Evolutionary conservation across 2,329 filamentous ascomycete genomes (phyloP).

Genomic region (Neofusicoccum kwambonambiense): DNA sequence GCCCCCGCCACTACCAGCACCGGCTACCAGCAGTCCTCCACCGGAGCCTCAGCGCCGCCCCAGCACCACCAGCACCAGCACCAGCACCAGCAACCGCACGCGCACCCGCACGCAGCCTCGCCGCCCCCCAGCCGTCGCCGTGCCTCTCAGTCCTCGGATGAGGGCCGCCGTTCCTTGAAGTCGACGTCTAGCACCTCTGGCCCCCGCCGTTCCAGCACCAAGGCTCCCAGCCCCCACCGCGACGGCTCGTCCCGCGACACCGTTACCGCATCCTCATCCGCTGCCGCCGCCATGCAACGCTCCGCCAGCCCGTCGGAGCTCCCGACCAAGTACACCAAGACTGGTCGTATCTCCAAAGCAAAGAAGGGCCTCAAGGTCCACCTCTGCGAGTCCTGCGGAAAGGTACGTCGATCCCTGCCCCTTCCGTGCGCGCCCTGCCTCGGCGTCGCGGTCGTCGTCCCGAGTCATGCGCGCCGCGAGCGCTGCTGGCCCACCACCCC

Average conservation of each 20-base stretch:
- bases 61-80: neutral
- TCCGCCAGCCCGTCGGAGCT: slow-evolving; percentile 32
- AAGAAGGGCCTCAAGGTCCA: slow-evolving; percentile 49
- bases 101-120: neutral
- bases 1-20: neutral
- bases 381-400: slow-evolving; percentile 46
- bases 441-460: neutral
- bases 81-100: neutral
- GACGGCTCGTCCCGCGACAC: slow-evolving; percentile 30
- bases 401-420: slow-evolving; percentile 34
- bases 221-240: slow-evolving; percentile 23
- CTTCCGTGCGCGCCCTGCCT: neutral
- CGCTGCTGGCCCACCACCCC: neutral
- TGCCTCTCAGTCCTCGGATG: slow-evolving; percentile 14
- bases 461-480: slow-evolving; percentile 1
- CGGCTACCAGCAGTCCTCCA: neutral
- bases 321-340: slow-evolving; percentile 41
- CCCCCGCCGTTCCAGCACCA: slow-evolving; percentile 12
- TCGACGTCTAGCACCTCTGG: slow-evolving; percentile 1
- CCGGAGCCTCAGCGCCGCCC: neutral
- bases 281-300: slow-evolving; percentile 29
- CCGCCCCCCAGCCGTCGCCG: neutral
- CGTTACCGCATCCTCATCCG: slow-evolving; percentile 10
- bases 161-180: slow-evolving; percentile 7
- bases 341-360: slow-evolving; percentile 48